Conservation (phyloP, 192 early-diverging fungal genomes). For the Backusella circina region DNA sequence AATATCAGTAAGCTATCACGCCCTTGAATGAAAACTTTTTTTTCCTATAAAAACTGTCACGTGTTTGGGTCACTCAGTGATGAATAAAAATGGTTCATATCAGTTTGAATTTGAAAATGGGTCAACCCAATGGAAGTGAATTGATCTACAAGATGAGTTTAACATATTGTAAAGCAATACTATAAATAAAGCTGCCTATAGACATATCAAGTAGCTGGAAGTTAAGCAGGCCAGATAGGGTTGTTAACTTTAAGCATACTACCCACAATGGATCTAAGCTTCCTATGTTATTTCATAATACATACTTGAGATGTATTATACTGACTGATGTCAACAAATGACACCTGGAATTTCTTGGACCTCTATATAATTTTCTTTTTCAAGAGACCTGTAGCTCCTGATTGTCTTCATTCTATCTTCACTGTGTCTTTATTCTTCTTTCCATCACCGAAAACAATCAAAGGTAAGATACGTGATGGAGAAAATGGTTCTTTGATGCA, state of each 20-base stretch:
- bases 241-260: no score
- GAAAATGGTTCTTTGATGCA: neutral
- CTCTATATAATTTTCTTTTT: neutral
- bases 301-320: neutral
- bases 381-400: neutral
- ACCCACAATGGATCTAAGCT: no score
- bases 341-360: neutral
- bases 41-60: neutral
- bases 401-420: neutral
- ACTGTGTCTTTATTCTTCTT: neutral
- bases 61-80: no score
- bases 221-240: no score
- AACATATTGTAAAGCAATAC: no score
- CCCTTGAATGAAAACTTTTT: slow-evolving; percentile 4
- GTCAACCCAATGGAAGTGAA: no score
- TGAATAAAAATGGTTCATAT: no score
- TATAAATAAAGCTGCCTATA: no score
- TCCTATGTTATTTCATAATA: no score
- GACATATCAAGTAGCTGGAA: no score
- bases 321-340: neutral
- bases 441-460: neutral
- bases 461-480: neutral
- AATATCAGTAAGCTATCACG: neutral
- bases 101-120: no score
- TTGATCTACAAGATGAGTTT: no score